These are phyloP conservation scores for Solanum peruvianum DNA, from an alignment of 257 asterid genomes.

Conservation along the genomic window DNA sequence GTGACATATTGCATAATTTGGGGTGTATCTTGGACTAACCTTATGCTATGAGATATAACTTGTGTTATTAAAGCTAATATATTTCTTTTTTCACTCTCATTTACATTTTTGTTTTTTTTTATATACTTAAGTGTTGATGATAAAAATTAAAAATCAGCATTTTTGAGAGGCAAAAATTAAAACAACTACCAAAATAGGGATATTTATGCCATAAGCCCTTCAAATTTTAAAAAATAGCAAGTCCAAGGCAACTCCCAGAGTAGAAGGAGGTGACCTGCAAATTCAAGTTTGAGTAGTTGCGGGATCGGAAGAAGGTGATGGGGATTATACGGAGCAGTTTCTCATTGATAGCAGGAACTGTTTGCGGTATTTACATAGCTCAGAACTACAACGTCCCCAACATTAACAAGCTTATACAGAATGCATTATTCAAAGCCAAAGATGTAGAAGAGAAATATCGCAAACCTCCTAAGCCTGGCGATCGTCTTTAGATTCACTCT, in stretches of 20 bases:
- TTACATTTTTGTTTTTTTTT: neutral
- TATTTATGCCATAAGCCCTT: neutral
- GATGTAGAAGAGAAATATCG: slow-evolving; percentile 44
- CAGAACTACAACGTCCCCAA: slow-evolving; percentile 51
- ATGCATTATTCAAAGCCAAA: slow-evolving; percentile 35
- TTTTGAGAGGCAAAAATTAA: neutral
- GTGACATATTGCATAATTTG: neutral
- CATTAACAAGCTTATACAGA: slow-evolving; percentile 19
- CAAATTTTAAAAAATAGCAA: neutral
- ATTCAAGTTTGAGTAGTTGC: neutral
- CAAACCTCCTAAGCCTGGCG: slow-evolving; percentile 45
- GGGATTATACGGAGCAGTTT: slow-evolving; percentile 14
- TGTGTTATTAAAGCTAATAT: neutral
- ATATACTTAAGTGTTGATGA: neutral
- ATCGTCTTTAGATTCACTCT: slow-evolving; percentile 11
- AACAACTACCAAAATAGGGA: neutral
- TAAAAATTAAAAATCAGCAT: neutral
- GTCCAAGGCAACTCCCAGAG: neutral
- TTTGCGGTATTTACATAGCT: slow-evolving; percentile 40
- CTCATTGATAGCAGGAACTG: slow-evolving; percentile 20
- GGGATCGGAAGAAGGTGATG: slow-evolving; percentile 7
- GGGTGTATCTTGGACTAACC: neutral
- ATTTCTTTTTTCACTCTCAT: neutral
- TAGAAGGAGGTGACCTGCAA: neutral
- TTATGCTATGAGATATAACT: neutral